A percentile compares a stretch with the other conserved stretches of the same genome.
Evolutionary conservation across 2,329 filamentous ascomycete genomes (phyloP).

Genomic region (Pseudogymnoascus sp.): DNA sequence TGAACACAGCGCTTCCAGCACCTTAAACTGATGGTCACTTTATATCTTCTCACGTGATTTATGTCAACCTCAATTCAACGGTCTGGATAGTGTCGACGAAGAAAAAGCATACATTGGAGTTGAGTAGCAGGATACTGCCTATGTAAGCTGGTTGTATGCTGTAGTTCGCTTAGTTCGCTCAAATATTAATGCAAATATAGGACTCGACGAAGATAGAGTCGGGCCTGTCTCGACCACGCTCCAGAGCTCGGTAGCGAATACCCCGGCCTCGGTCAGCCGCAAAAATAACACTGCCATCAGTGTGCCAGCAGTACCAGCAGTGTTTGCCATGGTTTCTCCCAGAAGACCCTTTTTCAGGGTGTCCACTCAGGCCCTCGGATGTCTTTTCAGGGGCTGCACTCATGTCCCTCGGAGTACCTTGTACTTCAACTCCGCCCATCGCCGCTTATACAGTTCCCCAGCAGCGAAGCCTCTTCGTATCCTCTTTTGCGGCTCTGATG

Average conservation of each 20-base stretch:
- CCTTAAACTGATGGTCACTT: background rate
- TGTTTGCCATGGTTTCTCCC: background rate
- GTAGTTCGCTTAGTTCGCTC: background rate
- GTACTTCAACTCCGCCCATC: background rate
- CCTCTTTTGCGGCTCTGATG: slow-evolving; percentile 89
- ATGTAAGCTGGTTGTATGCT: background rate
- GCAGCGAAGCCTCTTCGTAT: slow-evolving; percentile 60
- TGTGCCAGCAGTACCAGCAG: background rate
- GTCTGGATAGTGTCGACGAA: background rate
- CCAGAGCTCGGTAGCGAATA: background rate
- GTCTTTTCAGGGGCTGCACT: background rate
- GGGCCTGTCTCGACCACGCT: background rate
- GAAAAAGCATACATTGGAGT: background rate
- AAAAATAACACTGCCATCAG: background rate
- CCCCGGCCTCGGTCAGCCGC: background rate
- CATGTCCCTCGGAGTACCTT: background rate
- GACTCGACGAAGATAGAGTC: background rate
- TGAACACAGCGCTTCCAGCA: background rate
- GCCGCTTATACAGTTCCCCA: background rate
- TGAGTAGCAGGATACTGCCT: background rate
- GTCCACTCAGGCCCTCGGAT: background rate
- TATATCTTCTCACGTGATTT: background rate
- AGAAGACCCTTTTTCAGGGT: background rate
- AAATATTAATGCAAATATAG: background rate
- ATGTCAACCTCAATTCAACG: background rate